Evolutionary conservation across 352 stramenopile genomes (phyloP), one percentile per base, ranked within the genome.

Genomic region (Pythium folliculosum): DNA sequence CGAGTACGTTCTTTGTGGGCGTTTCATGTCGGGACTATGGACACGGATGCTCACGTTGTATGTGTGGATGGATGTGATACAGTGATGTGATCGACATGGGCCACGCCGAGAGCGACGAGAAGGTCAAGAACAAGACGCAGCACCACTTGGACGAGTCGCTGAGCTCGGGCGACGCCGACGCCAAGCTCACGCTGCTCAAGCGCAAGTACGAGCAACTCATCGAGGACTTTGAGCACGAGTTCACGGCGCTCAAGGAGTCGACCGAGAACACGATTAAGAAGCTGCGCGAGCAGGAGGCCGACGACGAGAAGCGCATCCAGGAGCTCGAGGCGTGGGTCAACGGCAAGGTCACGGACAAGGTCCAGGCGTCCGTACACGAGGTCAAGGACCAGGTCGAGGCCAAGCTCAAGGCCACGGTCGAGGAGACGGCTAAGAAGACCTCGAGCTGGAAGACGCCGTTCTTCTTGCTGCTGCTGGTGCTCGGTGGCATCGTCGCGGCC

Each of bases 171-270:
- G 82, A 80, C 67, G 80, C 80, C 16, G 80, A 87, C 13, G 75
- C 80, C 52, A 90, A 88, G 65, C 67, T 93, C 47, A 80, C 80
- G 27, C 43, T 87, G 38, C 70, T 95, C 25, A 91, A 92, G 71
- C 80, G 77, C 57, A 91, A 90, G 73, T 95, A 93, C 72, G 63
- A 77, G 72, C 84, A 90, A 69, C 70, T 95, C 55, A 69, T 93
- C 7, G 86, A 95, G 65, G 85, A 95, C 35, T 95, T 95, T 62
- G 86, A 95, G 65, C 88, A 93, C 61, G 72, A 95, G 71, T 89
- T 94, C 64, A 90, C 83, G 69, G 81, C 86, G 21, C 68, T 95
- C 21, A 90, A 95, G 61, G 86, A 95, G 70, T 90, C 81, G 25
- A 95, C 83, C 21, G 78, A 86, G 40, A 95, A 90, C 73, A 91